Evolutionary conservation across 2,329 filamentous ascomycete genomes (phyloP).

Genomic region (Escovopsis sp.): DNA sequence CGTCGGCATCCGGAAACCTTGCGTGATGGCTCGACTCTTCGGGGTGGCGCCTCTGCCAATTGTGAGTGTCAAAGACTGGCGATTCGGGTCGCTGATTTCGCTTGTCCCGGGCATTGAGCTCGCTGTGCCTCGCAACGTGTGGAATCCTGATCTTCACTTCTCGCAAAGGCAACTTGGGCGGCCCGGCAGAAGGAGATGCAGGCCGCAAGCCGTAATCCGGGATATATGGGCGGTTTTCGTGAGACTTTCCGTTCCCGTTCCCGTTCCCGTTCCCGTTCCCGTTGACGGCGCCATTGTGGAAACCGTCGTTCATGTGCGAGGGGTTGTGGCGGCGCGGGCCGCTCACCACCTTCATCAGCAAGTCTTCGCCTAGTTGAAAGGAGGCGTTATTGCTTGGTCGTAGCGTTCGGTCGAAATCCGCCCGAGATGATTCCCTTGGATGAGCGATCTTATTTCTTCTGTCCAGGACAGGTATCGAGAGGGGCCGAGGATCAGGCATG

Average conservation of each 20-base stretch:
- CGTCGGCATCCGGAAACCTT: conserved; percentile 10
- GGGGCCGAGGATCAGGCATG: conserved; percentile 6
- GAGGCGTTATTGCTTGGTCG: conserved; percentile 8
- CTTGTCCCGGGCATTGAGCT: conserved; percentile 1
- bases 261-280: conserved; percentile 8
- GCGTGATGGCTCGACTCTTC: conserved; percentile 8
- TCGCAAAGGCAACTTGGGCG: conserved; percentile 25
- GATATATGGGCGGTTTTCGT: conserved; percentile 8
- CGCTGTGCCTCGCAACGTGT: not conserved
- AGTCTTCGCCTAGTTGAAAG: conserved; percentile 23
- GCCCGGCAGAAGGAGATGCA: conserved; percentile 12
- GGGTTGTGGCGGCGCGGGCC: conserved; percentile 12
- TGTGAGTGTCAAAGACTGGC: conserved; percentile 10
- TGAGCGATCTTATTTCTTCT: not conserved
- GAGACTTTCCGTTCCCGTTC: conserved; percentile 8
- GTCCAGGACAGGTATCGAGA: not conserved
- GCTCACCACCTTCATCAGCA: conserved; percentile 21
- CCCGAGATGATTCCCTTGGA: conserved; percentile 1
- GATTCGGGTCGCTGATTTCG: conserved; percentile 10
- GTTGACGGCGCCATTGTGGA: conserved; percentile 12
- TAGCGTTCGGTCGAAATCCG: conserved; percentile 3
- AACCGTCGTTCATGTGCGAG: conserved; percentile 19
- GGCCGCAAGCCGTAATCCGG: conserved; percentile 8
- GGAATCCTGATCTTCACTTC: conserved; percentile 17
- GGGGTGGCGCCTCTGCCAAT: conserved; percentile 9